Evolutionary conservation across 2,329 filamentous ascomycete genomes (phyloP).

Genomic region (Reticulascus tulasneorum): DNA sequence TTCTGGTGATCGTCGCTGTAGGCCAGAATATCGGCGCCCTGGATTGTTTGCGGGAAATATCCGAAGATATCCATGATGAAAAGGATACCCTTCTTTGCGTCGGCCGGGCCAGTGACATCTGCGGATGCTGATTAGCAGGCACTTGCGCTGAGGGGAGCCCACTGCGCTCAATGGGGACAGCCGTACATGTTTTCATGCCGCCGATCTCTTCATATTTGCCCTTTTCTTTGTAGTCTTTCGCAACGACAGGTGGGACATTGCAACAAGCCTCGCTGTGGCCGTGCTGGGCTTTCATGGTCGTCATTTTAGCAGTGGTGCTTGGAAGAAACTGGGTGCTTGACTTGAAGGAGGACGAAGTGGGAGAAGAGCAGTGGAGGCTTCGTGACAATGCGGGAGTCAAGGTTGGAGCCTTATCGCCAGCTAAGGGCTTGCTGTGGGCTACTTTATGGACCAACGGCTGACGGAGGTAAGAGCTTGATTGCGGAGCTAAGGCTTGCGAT

Average conservation of each 20-base stretch:
- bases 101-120: conserved; percentile 45
- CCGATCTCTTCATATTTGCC: conserved; percentile 54
- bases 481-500: conserved; percentile 8
- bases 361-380: background rate
- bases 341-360: background rate
- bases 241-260: conserved; percentile 55
- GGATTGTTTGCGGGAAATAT: conserved; percentile 65
- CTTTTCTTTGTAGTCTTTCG: conserved; percentile 50
- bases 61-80: conserved; percentile 66
- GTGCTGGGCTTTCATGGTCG: conserved; percentile 45
- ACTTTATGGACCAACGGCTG: conserved; percentile 1
- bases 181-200: conserved; percentile 48
- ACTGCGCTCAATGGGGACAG: background rate
- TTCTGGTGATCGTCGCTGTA: conserved; percentile 53
- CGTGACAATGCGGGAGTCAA: background rate
- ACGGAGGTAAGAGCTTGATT: no score
- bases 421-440: conserved; percentile 1
- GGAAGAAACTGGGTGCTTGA: background rate
- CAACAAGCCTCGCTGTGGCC: conserved; percentile 56
- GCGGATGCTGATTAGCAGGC: conserved; percentile 13
- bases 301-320: conserved; percentile 31
- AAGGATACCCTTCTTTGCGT: conserved; percentile 55
- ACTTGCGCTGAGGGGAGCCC: background rate
- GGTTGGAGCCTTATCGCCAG: conserved; percentile 1
- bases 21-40: conserved; percentile 65